These are phyloP conservation scores for Quercus berberidifolia DNA, from an alignment of 306 rosid species.

Conservation along the genomic window DNA sequence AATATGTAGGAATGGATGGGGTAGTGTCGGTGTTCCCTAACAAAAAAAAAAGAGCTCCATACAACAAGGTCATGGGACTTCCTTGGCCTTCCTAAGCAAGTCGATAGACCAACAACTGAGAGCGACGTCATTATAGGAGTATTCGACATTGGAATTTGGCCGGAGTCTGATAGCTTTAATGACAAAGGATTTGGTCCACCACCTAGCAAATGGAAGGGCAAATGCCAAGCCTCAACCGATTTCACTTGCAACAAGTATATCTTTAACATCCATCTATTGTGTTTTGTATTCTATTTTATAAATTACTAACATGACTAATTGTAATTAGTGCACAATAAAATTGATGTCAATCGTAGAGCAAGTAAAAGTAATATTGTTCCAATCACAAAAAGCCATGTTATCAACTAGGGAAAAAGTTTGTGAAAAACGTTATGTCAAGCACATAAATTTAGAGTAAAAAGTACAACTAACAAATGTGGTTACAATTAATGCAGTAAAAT, in stretches of 20 bases:
- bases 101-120: conserved; percentile 15
- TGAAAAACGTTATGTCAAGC: no score
- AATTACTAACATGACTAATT: no score
- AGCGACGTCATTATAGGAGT: conserved; percentile 45
- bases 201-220: conserved; percentile 54
- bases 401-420: no score
- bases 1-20: conserved; percentile 32
- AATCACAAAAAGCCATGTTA: no score
- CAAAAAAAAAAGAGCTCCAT: conserved; percentile 23
- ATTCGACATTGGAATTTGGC: conserved; percentile 52
- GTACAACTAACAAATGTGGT: neutral
- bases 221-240: conserved; percentile 28
- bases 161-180: conserved; percentile 39
- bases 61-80: conserved; percentile 69
- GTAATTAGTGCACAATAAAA: no score
- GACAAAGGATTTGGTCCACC: conserved; percentile 43
- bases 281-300: no score
- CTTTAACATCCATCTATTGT: neutral
- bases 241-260: conserved; percentile 46
- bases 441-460: neutral
- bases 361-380: no score
- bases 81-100: conserved; percentile 35
- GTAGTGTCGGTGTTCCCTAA: conserved; percentile 55
- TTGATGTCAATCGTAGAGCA: no score
- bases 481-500: conserved; percentile 30